phyloP scores from a whole-genome alignment of 768 basidiomycete genomes.

The Xerocomus brunneocitrinus region DNA sequence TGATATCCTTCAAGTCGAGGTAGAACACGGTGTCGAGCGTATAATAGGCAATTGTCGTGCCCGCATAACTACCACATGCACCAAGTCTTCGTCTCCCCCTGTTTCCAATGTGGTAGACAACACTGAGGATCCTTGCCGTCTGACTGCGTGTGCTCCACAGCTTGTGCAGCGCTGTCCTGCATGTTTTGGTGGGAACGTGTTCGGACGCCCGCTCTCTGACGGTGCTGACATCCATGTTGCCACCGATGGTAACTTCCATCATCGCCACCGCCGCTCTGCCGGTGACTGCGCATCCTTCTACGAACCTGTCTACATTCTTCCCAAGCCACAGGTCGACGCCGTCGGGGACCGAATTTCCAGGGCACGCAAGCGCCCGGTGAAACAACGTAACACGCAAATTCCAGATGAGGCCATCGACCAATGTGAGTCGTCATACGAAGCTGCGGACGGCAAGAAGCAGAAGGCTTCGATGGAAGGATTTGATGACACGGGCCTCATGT shows the following conservation, averaged over 20 bases:
- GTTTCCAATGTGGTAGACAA: too few relatives aligned
- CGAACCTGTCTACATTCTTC: not conserved
- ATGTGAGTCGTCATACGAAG: not conserved
- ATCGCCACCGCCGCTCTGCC: not conserved
- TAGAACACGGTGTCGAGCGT: too few relatives aligned
- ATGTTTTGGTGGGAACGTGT: not conserved
- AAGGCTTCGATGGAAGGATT: not conserved
- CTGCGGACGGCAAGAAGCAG: not conserved
- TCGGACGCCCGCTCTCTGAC: not conserved
- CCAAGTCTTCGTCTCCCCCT: too few relatives aligned
- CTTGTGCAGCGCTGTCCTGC: not conserved
- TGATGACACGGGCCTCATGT: not conserved
- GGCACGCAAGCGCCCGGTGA: too few relatives aligned
- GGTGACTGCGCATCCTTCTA: not conserved
- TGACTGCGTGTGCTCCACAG: too few relatives aligned
- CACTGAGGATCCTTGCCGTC: too few relatives aligned
- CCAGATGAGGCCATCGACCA: not conserved
- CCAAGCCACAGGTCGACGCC: not conserved
- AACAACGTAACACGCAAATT: not conserved
- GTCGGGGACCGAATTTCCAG: not conserved
- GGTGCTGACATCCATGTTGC: not conserved
- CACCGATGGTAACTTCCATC: not conserved
- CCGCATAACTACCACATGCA: too few relatives aligned
- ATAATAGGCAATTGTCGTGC: too few relatives aligned
- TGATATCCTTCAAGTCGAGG: too few relatives aligned